Conservation (phyloP, 164 flowering plant species). For the Umbellularia californica region DNA sequence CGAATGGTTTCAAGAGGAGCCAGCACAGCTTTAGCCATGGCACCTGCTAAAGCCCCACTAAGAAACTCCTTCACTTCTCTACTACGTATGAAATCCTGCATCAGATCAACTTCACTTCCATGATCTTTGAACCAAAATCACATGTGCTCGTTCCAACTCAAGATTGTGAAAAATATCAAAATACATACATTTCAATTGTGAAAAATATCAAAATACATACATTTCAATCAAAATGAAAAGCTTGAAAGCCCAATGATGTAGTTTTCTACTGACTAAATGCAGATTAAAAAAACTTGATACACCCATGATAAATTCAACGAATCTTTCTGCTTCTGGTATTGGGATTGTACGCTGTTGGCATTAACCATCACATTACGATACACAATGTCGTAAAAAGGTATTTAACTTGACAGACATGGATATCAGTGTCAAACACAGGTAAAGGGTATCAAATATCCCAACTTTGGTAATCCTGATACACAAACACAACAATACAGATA, state of each 20-base stretch:
- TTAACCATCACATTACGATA: too few species aligned
- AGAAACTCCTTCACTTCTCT: constrained; percentile 93
- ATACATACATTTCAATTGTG: background rate
- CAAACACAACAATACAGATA: too few species aligned
- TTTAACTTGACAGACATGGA: too few species aligned
- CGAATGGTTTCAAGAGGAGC: constrained; percentile 98
- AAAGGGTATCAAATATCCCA: too few species aligned
- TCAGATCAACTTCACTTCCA: background rate
- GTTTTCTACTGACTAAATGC: background rate
- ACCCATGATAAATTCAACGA: background rate
- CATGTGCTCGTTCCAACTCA: background rate
- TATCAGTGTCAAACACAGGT: too few species aligned
- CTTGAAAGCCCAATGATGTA: background rate
- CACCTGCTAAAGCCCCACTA: constrained; percentile 98
- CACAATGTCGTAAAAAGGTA: too few species aligned
- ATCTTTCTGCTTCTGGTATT: background rate
- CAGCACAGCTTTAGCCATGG: constrained; percentile 96
- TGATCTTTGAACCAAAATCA: background rate
- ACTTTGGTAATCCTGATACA: too few species aligned
- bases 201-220: background rate
- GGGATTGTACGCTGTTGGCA: background rate
- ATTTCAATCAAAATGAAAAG: background rate
- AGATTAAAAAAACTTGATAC: too few species aligned
- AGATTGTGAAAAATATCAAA: background rate
- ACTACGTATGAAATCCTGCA: constrained; percentile 35